Base-by-base conservation (phyloP, 805 yeast species). In the Teunomyces barrocoloradensis region DNA sequence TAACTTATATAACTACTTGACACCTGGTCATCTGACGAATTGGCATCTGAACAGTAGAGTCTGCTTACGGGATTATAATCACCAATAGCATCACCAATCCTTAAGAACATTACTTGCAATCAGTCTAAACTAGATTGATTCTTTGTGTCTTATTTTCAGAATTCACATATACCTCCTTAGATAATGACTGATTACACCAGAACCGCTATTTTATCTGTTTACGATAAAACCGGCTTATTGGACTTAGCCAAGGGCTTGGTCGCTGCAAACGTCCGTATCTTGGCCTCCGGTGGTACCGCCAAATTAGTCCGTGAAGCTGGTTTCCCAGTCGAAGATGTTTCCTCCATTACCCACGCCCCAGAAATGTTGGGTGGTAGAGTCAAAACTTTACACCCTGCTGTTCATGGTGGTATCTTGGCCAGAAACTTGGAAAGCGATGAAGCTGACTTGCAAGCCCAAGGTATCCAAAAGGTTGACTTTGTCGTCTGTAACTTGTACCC, bases 301-400 rank as follows among this genome's bases (percentile, higher is more conserved):
- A 82, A 80, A 63, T 77, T 94, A 77, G 84, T 94, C 48, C 85
- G 96, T 66, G 99, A 91, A 70, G 96, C 97, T 47, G 98, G 98
- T 10, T 92, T 94, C 82, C 92, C 96, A 39, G 98, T 94, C 13
- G 96, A 92, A 56, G 99, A 94, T 64, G 97, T 94, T 35, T 84
- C 95, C 35, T 68, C 94, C 50, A 89, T 94, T 67, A 94, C 99
- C 32, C 96, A 94, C 64, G 98, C 98, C 35, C 99, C 99, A 45
- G 99, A 94, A 73, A 94, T 94, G 96, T 79, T 94, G 58, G 96
- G 97, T 53, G 99, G 99, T 55, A 82, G 99, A 73, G 99, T 94
- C 59, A 94, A 94, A 77, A 94, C 99, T 50, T 78, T 94, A 60
- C 99, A 94, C 68, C 99, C 99, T 35, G 99, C 98, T 27, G 97